Conservation (phyloP, 129 eudicot species). For the Tagetes erecta region DNA sequence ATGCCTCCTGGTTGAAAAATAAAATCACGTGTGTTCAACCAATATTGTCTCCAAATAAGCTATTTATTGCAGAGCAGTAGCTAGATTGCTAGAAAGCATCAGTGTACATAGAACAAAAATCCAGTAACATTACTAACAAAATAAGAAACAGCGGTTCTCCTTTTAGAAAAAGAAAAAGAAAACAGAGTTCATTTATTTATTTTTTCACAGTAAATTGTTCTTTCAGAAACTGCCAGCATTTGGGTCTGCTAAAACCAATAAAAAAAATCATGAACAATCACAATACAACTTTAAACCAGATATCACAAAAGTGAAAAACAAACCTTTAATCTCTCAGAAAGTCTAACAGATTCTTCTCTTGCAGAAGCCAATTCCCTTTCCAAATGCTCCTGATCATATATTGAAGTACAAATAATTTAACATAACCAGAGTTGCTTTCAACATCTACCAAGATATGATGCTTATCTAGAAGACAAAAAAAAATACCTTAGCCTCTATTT, state of each 20-base stretch:
- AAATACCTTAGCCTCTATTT: constrained; percentile 90
- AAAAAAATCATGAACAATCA: constrained; percentile 8
- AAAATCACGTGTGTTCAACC: neutral
- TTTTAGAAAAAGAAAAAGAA: constrained; percentile 1
- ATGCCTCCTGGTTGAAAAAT: constrained; percentile 52
- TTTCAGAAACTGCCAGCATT: neutral
- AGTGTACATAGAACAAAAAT: neutral
- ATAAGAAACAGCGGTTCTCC: neutral
- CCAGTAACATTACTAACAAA: neutral
- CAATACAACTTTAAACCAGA: neutral
- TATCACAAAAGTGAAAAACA: constrained; percentile 8
- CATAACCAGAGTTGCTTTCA: constrained; percentile 12
- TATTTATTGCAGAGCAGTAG: constrained; percentile 8
- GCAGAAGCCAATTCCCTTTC: constrained; percentile 70
- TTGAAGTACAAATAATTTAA: constrained; percentile 18
- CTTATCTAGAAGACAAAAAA: constrained; percentile 12
- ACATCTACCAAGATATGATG: constrained; percentile 7
- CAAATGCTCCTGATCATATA: constrained; percentile 65
- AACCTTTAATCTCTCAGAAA: constrained; percentile 69
- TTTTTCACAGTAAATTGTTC: neutral
- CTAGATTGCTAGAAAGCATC: constrained; percentile 17
- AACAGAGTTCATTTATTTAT: neutral
- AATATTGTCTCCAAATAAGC: constrained; percentile 11
- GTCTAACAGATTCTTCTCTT: constrained; percentile 72
- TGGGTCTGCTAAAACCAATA: neutral